Evolutionary conservation across 2,329 filamentous ascomycete species (phyloP), one percentile per base, ranked within the genome.

Genomic region (Fusarium coicis): DNA sequence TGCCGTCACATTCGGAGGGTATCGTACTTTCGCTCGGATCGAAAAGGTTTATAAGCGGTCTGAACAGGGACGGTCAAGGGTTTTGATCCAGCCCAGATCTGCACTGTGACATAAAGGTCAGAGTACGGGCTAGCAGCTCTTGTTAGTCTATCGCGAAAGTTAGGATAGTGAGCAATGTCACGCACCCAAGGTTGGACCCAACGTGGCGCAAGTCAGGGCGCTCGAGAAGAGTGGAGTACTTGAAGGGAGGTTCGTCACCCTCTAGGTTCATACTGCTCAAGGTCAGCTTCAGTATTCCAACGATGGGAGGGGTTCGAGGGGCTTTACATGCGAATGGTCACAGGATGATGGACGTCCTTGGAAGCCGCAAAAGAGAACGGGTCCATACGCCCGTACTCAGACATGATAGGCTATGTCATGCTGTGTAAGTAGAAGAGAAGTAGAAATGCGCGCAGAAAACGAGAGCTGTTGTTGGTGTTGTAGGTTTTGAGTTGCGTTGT

Each of bases 41-140:
- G 94, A 80, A 99, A 98, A 12, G 94, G 85, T 79, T 95, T 97
- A 84, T 98, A 98, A 30, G 94, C 89, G 6, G 96, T 99, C 81
- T 98, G 96, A 16, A 97, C 89, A 1, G 95, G 93, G 2, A 98
- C 93, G 0, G 95, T 97, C 75, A 99, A 85, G 40, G 96, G 95
- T 81, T 99, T 99, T 34, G 95, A 98, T 78, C 97, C 95, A 18
- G 95, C 94, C 93, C 96, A 99, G 78, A 98, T 89, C 82, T 98
- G 96, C 14, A 92, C 93, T 1, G 95, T 98, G 54, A 97, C 92
- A 79, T 96, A 98, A 53, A 99, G 91, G 81, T 99, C 96, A 32
- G 95, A 98, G 80, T 92, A 86, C 2, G 92, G 86, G 81, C 93
- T 95, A 72, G 61, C 68, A 39, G 47, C 37, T 62, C 67, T 46